Conservation (phyloP, 768 basidiomycete genomes). For the Suillus ampliporus region DNA sequence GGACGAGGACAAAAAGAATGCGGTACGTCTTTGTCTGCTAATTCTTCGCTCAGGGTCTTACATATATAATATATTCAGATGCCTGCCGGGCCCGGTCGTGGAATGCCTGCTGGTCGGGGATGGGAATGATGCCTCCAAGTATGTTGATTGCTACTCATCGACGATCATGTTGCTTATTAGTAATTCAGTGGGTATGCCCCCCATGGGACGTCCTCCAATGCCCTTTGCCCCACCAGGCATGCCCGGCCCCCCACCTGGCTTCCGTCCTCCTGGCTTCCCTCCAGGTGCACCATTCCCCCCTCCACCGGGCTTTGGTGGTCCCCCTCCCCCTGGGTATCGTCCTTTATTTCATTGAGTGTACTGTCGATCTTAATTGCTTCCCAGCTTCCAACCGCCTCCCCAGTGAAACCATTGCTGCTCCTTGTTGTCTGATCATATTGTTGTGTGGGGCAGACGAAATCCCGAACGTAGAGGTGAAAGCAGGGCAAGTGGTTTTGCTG, state of each 20-base stretch:
- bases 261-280: slow-evolving; percentile 84
- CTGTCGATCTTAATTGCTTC: slow-evolving; percentile 14
- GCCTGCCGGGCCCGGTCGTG: slow-evolving; percentile 89
- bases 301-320: slow-evolving; percentile 80
- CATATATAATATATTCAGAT: slow-evolving; percentile 53
- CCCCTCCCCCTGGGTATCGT: slow-evolving; percentile 82
- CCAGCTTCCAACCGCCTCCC: slow-evolving; percentile 55
- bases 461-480: slow-evolving; percentile 28
- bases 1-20: slow-evolving; percentile 88
- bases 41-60: slow-evolving; percentile 18
- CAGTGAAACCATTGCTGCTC: slow-evolving; percentile 34
- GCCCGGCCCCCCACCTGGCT: slow-evolving; percentile 86
- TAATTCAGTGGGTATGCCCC: slow-evolving; percentile 59
- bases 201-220: slow-evolving; percentile 73
- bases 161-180: slow-evolving; percentile 16
- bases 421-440: slow-evolving; percentile 19
- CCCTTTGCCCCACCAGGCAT: slow-evolving; percentile 70
- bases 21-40: slow-evolving; percentile 49
- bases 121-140: slow-evolving; percentile 94
- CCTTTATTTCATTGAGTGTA: not conserved
- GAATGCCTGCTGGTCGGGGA: slow-evolving; percentile 97
- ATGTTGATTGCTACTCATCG: slow-evolving; percentile 36
- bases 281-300: slow-evolving; percentile 82
- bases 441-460: slow-evolving; percentile 16
- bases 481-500: slow-evolving; percentile 30